phyloP scores from a whole-genome alignment of 2,329 filamentous ascomycete species.

The Colletotrichum kahawae region DNA sequence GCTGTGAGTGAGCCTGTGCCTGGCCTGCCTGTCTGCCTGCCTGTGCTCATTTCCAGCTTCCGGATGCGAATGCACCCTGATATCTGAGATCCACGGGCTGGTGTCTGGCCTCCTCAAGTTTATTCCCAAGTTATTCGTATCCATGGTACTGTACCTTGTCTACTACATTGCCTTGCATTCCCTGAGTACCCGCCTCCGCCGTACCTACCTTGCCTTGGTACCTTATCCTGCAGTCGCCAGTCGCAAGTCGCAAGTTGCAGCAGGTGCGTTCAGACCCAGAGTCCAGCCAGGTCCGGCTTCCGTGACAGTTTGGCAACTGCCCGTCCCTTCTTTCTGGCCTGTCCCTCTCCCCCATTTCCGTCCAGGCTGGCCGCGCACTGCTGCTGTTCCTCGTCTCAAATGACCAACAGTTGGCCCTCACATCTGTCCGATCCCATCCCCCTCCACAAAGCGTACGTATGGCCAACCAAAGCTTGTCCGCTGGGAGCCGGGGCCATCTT shows the following conservation, averaged over 20 bases:
- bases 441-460: neutral
- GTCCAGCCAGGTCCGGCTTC: neutral
- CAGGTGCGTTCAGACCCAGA: neutral
- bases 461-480: neutral
- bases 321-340: neutral
- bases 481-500: neutral
- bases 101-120: neutral
- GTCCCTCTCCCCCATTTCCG: neutral
- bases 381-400: neutral
- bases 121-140: neutral
- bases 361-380: neutral
- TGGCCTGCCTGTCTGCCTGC: neutral
- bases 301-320: neutral
- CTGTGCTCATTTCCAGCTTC: neutral
- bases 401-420: neutral
- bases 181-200: neutral
- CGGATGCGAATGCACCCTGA: neutral
- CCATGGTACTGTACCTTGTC: neutral
- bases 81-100: neutral
- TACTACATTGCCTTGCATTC: neutral
- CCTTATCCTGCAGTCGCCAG: neutral
- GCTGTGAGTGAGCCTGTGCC: neutral
- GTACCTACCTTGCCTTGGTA: neutral
- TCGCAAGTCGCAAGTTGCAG: neutral
- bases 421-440: neutral